Base-by-base conservation (phyloP, 768 basidiomycete genomes). In the Holtermanniella nyarrowii region DNA sequence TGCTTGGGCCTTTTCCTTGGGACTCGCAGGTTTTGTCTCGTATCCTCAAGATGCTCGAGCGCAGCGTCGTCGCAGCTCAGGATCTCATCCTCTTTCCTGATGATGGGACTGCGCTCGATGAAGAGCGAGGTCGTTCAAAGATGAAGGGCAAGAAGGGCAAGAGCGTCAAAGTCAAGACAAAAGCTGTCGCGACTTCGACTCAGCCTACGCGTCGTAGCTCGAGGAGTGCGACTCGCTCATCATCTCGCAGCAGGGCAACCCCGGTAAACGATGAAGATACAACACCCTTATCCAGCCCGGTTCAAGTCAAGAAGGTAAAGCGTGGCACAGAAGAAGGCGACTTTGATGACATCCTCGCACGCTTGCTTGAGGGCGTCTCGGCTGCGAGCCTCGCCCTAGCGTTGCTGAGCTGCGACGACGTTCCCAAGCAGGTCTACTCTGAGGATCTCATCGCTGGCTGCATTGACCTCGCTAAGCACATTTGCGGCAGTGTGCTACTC, bases 361-460 rank as follows among this genome's bases (percentile, higher is more conserved):
- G n/a, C n/a, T n/a, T n/a, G n/a, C n/a, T n/a, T n/a, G n/a, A 71
- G 42, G 69, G 84, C 46, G 79, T 88, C 7, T 61, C 85, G 23
- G 88, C 90, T 3, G 86, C 86, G 0, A 87, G 90, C 65, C 88
- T 85, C 58, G 83, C 80, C 54, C 77, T 93, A 57, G 80, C 83
- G 0, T 69, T 95, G 4, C 77, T 96, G 24, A 80, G 80, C 1
- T 82, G 83, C 26, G 86, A 88, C 56, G 77, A 84, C 21, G 74
- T 93, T 50, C 79, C 86, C 1, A 93, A 93, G 69, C 86, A 90
- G 79, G 74, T 96, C 7, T 93, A 93, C 69, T 95, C 93, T 0
- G 89, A 96, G 68, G 95, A 99, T 66, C 76, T 90, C 11, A 87
- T 99, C 55, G 82, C 82, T 0, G 75, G 79, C 0, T 88, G 89